Percentiles rank a stretch among this genome's conserved stretches.
Evolutionary conservation across 2,329 filamentous ascomycete genomes (phyloP).

Genomic region (Elsinoe batatas): DNA sequence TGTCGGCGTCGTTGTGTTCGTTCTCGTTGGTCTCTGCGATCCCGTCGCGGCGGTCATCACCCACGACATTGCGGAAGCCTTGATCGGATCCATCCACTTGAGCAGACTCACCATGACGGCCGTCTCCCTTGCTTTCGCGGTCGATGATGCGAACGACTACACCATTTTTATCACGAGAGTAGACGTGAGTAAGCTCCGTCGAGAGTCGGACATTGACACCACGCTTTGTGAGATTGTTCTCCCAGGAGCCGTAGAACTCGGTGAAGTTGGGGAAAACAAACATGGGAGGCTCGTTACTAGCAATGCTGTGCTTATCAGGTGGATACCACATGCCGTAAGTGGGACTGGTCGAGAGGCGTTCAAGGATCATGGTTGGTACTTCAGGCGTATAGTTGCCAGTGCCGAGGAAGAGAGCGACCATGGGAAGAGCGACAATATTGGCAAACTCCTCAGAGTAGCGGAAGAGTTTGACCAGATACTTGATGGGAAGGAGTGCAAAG

Average conservation of each 20-base stretch:
- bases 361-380: conserved; percentile 58
- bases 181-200: conserved; percentile 46
- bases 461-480: conserved; percentile 56
- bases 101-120: conserved; percentile 37
- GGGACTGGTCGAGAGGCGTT: conserved; percentile 41
- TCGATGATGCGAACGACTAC: conserved; percentile 42
- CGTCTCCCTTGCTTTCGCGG: conserved; percentile 33
- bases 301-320: conserved; percentile 37
- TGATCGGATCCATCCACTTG: conserved; percentile 16
- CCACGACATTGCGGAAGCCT: too few relatives aligned
- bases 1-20: conserved; percentile 32
- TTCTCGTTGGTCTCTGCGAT: conserved; percentile 19
- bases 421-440: conserved; percentile 60
- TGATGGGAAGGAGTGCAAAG: conserved; percentile 52
- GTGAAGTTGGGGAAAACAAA: conserved; percentile 55
- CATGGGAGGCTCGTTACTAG: conserved; percentile 45
- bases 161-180: conserved; percentile 41
- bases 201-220: conserved; percentile 48
- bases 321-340: conserved; percentile 53
- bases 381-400: conserved; percentile 67
- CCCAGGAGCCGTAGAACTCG: conserved; percentile 53
- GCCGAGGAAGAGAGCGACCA: conserved; percentile 63
- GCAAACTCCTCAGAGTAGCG: conserved; percentile 60
- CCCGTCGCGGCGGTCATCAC: too few relatives aligned
- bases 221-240: conserved; percentile 41